A percentile compares a stretch with the other conserved stretches of the same genome.
Conservation (phyloP, 768 basidiomycete genomes). For the Trametes punicea region DNA sequence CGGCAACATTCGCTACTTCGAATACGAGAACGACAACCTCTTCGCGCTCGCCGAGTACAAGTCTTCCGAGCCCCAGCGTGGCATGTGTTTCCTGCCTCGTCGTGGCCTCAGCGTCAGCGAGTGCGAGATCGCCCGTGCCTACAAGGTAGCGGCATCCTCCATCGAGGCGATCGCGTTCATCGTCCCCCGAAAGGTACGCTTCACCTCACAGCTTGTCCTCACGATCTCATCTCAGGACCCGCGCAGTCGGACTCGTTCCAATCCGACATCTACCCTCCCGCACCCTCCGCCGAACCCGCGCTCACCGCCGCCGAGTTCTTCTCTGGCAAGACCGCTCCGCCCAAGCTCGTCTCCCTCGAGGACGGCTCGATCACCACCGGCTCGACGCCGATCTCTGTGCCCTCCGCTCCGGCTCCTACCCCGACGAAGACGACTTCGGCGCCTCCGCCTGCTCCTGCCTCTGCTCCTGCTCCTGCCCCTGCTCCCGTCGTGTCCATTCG, state of each 20-base stretch:
- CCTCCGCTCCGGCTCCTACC: constrained; percentile 20
- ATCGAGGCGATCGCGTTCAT: constrained; percentile 95
- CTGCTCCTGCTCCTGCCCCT: constrained; percentile 25
- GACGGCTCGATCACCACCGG: constrained; percentile 48
- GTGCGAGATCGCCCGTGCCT: constrained; percentile 93
- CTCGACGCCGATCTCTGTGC: constrained; percentile 16
- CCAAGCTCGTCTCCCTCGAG: constrained; percentile 78
- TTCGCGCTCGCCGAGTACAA: constrained; percentile 80
- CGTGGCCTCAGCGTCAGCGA: constrained; percentile 85
- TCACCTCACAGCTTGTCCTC: not conserved
- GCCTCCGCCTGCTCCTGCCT: constrained; percentile 28
- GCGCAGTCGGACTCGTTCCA: constrained; percentile 90
- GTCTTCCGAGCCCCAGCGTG: constrained; percentile 89
- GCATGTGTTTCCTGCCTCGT: constrained; percentile 95
- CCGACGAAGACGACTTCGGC: constrained; percentile 26
- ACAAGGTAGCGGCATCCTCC: constrained; percentile 71
- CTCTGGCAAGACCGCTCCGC: constrained; percentile 72
- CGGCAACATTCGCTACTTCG: constrained; percentile 97
- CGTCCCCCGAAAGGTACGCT: constrained; percentile 82
- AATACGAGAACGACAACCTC: constrained; percentile 85
- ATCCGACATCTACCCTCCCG: constrained; percentile 94
- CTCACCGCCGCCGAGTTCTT: constrained; percentile 86
- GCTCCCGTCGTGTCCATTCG: constrained; percentile 18
- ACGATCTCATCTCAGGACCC: not conserved
- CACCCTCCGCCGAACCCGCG: constrained; percentile 75